Base-by-base conservation (phyloP, 164 flowering plant genomes). In the Piper betle region DNA sequence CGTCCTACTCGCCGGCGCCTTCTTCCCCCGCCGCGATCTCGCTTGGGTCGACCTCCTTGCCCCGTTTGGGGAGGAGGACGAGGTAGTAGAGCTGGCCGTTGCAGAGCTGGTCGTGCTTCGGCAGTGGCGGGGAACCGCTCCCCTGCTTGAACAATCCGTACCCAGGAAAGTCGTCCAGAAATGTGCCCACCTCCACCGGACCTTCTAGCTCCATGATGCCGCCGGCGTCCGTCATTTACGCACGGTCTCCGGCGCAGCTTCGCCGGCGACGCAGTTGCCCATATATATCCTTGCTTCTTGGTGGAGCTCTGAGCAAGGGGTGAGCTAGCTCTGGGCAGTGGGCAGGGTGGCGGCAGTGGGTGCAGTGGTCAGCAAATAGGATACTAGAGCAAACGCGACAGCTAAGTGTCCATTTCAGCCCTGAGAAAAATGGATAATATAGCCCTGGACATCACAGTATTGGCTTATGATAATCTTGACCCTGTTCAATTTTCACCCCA, bases 221-320 rank as follows among this genome's bases (percentile, higher is more conserved):
- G 17, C 84, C 87, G 37, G 84, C 71, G 61, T 78, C 83, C 43
- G 70, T 76, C 67, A 80, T 64, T 80, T 64, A 55, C 81, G 67
- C 56, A 80, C 53, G 8, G 33, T 11, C 12, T 64, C 8, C 59
- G 61, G 64, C 52, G 37, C 50, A 9, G 56, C 50, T 17, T 37
- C 58, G 18, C 46, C 76, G 0, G 67, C 58, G 4, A 63, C 60
- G 62, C 88, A 85, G 55, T 85, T 85, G 52, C 91, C 91, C 91
- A 82, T 84, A n/a, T n/a, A n/a, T n/a, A n/a, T n/a, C n/a, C n/a
- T n/a, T n/a, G n/a, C n/a, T n/a, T n/a, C n/a, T n/a, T n/a, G n/a
- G n/a, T n/a, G n/a, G n/a, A n/a, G n/a, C n/a, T n/a, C n/a, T n/a
- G n/a, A n/a, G n/a, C n/a, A n/a, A n/a, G n/a, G n/a, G n/a, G n/a